Conservation (phyloP, 371 early-diverging fungal genomes). For the Lichtheimia hyalospora region DNA sequence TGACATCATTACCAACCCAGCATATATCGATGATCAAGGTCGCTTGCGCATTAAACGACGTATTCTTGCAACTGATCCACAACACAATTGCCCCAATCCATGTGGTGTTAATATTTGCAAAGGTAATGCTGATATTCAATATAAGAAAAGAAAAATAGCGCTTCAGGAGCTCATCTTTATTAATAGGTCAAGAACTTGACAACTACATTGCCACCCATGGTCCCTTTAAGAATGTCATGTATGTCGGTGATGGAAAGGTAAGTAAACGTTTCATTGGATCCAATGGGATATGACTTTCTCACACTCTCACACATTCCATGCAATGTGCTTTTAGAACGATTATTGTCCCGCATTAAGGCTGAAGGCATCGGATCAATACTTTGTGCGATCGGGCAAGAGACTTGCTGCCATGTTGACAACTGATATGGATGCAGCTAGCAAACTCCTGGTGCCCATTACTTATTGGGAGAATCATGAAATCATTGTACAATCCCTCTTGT, state of each 20-base stretch:
- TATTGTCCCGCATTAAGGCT: constrained; percentile 43
- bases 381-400: constrained; percentile 19
- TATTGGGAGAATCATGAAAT: constrained; percentile 23
- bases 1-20: constrained; percentile 74
- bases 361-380: constrained; percentile 23
- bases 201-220: constrained; percentile 27
- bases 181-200: constrained; percentile 39
- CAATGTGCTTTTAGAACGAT: constrained; percentile 25
- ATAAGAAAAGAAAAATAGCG: not conserved
- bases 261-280: not conserved
- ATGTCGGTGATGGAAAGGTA: constrained; percentile 48
- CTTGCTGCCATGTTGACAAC: constrained; percentile 12
- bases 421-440: constrained; percentile 9
- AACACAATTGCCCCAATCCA: constrained; percentile 62
- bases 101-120: constrained; percentile 81
- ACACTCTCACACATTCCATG: not conserved
- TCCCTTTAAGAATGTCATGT: constrained; percentile 30
- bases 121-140: constrained; percentile 29
- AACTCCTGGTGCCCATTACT: constrained; percentile 16
- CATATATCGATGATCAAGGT: constrained; percentile 52
- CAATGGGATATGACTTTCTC: not conserved
- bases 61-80: constrained; percentile 40
- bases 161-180: too few species aligned
- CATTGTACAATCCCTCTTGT: constrained; percentile 10
- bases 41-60: constrained; percentile 55